Percentiles rank a stretch among this genome's conserved stretches.
Evolutionary conservation across 2,329 filamentous ascomycete species (phyloP).

Genomic region (Grosmannia clavigera): DNA sequence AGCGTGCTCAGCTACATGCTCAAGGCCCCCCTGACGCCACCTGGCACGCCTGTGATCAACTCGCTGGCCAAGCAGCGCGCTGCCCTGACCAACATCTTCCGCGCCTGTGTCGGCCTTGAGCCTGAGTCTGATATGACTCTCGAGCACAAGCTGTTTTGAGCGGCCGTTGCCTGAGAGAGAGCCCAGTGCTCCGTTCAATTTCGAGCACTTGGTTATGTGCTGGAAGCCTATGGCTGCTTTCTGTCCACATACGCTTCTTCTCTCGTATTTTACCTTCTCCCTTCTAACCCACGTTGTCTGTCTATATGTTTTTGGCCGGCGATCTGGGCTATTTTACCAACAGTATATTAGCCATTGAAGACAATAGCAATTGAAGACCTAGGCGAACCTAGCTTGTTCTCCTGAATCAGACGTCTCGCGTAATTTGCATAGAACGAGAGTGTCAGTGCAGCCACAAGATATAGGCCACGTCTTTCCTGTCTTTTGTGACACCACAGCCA

Average conservation of each 20-base stretch:
- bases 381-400: background rate
- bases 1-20: constrained; percentile 99
- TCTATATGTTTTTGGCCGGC: background rate
- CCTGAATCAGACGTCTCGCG: background rate
- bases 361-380: too few relatives aligned
- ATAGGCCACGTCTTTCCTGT: too few relatives aligned
- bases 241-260: background rate
- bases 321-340: background rate
- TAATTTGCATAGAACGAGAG: background rate
- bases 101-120: constrained; percentile 89
- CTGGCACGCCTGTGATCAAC: constrained; percentile 92
- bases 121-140: constrained; percentile 98
- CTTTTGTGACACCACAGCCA: too few relatives aligned
- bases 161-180: background rate
- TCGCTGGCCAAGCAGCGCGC: constrained; percentile 90
- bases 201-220: background rate
- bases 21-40: constrained; percentile 84
- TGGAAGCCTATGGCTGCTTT: background rate
- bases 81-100: constrained; percentile 95
- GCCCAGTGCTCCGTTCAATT: background rate
- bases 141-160: constrained; percentile 90
- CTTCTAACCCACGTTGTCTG: background rate
- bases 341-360: background rate
- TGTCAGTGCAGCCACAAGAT: background rate
- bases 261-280: background rate